These are phyloP conservation scores for Pythium grandisporangium DNA, from an alignment of 352 stramenopile genomes.

Conservation along the genomic window DNA sequence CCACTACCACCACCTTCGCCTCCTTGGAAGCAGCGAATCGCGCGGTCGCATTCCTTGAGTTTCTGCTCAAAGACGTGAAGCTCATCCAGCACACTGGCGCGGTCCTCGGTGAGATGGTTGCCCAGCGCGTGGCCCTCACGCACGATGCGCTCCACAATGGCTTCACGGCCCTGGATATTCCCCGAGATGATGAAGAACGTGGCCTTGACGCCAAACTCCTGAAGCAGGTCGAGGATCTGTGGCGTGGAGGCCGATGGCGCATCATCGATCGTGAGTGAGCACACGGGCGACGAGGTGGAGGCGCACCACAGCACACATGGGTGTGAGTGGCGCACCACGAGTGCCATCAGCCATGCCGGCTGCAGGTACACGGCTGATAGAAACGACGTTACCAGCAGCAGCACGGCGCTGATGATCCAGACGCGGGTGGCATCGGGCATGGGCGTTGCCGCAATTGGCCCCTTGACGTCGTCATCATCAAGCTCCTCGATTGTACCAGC, in stretches of 20 bases:
- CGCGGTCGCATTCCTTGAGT: conserved; percentile 63
- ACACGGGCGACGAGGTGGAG: conserved; percentile 35
- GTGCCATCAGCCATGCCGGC: conserved; percentile 53
- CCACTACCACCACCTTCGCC: background rate
- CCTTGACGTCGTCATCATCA: no score
- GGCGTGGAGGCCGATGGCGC: conserved; percentile 51
- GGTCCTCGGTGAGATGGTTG: conserved; percentile 79
- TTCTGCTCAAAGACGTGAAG: conserved; percentile 80
- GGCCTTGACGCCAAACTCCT: conserved; percentile 45
- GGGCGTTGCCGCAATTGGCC: no score
- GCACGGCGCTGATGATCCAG: no score
- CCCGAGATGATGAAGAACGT: conserved; percentile 85
- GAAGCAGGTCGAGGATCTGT: conserved; percentile 66
- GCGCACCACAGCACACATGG: conserved; percentile 72
- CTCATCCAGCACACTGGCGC: conserved; percentile 67
- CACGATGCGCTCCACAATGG: conserved; percentile 65
- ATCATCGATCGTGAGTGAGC: conserved; percentile 76
- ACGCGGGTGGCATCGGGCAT: no score
- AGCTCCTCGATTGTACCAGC: no score
- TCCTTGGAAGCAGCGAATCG: conserved; percentile 38
- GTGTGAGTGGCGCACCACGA: conserved; percentile 57
- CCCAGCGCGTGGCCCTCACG: conserved; percentile 65
- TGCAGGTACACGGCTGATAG: conserved; percentile 58
- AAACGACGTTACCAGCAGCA: conserved; percentile 18
- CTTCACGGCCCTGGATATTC: conserved; percentile 55